phyloP scores from a whole-genome alignment of 2,329 filamentous ascomycete species.

The Thielaviopsis euricoi region DNA sequence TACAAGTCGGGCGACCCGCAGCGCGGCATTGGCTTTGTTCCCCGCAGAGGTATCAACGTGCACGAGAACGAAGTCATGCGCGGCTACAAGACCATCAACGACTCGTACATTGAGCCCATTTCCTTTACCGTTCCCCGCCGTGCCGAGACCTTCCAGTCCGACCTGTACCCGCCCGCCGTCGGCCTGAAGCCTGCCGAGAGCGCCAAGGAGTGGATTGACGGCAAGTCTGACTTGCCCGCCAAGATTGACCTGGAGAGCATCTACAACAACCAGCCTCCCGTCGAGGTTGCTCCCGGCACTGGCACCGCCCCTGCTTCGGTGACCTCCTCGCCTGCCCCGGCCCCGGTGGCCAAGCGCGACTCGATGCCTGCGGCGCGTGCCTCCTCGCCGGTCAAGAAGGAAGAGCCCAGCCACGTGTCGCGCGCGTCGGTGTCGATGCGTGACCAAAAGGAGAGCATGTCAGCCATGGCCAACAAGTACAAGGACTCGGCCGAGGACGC shows the following conservation, averaged over 20 bases:
- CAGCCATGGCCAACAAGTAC: constrained; percentile 71
- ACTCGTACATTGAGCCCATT: constrained; percentile 85
- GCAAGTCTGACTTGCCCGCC: constrained; percentile 67
- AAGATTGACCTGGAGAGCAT: constrained; percentile 90
- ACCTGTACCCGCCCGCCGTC: constrained; percentile 80
- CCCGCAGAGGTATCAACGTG: constrained; percentile 85
- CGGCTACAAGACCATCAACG: constrained; percentile 93
- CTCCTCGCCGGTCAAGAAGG: constrained; percentile 19
- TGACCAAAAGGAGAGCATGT: constrained; percentile 77
- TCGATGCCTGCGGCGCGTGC: constrained; percentile 18
- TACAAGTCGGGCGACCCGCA: constrained; percentile 96
- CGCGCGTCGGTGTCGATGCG: constrained; percentile 38
- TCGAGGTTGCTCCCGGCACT: constrained; percentile 44
- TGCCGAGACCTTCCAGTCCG: constrained; percentile 88
- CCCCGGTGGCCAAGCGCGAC: constrained; percentile 22
- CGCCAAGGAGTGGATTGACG: constrained; percentile 67
- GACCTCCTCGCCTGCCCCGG: constrained; percentile 16
- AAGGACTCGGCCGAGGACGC: constrained; percentile 55
- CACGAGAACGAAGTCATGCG: constrained; percentile 95
- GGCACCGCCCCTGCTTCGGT: constrained; percentile 17
- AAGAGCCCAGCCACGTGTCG: constrained; percentile 15
- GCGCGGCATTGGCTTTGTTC: constrained; percentile 83
- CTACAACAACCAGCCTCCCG: constrained; percentile 68
- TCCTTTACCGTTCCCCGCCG: constrained; percentile 93
- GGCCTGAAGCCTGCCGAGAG: constrained; percentile 69